Percentiles rank a stretch among this genome's conserved stretches.
Conservation (phyloP, 257 asterid species). For the Datura wrightii region DNA sequence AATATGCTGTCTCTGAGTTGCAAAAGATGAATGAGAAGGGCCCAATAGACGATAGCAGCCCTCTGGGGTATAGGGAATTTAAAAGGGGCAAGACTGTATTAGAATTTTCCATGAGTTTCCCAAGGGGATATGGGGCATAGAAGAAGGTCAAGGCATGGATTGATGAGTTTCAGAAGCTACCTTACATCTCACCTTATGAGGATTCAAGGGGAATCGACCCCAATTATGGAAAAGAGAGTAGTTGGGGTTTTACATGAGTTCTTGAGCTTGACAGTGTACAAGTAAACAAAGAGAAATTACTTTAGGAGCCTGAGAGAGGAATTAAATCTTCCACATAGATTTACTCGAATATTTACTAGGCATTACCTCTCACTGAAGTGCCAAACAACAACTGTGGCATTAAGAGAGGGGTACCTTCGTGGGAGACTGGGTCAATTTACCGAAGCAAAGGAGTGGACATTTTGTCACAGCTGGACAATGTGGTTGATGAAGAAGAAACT, state of each 20-base stretch:
- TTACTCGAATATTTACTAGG: constrained; percentile 86
- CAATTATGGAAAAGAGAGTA: constrained; percentile 91
- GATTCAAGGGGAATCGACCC: constrained; percentile 83
- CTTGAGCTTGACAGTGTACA: constrained; percentile 74
- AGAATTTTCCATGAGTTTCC: constrained; percentile 90
- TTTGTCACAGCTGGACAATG: constrained; percentile 55
- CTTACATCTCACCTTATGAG: constrained; percentile 93
- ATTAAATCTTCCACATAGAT: constrained; percentile 82
- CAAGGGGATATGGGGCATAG: constrained; percentile 92
- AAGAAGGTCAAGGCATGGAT: constrained; percentile 95
- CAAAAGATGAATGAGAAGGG: constrained; percentile 74
- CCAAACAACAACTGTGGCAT: constrained; percentile 84
- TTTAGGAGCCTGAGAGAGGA: constrained; percentile 87
- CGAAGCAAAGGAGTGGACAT: constrained; percentile 69
- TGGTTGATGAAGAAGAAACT: constrained; percentile 51
- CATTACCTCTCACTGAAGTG: constrained; percentile 86
- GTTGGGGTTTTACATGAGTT: constrained; percentile 91
- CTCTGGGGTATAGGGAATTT: constrained; percentile 58
- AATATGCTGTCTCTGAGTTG: constrained; percentile 68
- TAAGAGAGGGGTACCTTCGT: constrained; percentile 83
- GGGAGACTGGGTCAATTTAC: constrained; percentile 88
- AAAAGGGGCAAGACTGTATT: constrained; percentile 80
- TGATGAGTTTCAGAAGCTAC: constrained; percentile 93
- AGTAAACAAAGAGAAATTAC: constrained; percentile 91
- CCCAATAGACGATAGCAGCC: constrained; percentile 25